Evolutionary conservation across 306 rosid species (phyloP), one percentile per base, ranked within the genome.

Genomic region (Medicago truncatula): DNA sequence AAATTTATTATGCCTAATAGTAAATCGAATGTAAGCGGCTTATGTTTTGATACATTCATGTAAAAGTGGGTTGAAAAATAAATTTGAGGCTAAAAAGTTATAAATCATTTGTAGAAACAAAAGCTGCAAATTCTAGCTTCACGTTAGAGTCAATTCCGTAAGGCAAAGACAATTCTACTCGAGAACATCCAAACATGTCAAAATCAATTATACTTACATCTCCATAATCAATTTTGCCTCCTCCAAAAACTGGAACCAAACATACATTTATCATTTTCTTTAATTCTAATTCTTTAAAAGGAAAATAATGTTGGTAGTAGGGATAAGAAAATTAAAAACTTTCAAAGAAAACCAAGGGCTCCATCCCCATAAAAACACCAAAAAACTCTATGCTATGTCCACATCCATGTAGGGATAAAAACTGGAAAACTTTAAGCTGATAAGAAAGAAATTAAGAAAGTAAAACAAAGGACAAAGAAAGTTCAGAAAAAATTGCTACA

Each of bases 301-400:
- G n/a, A n/a, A 17, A 65, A 71, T 58, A 74, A 78, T n/a, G 76
- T 41, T 21, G 63, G 38, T 49, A 74, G 64, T 39, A 21, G 54
- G 9, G 66, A 36, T 18, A 39, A 20, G 52, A 78, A 72, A 31
- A 12, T 21, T 21, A 67, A 18, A 43, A 60, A 14, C 21, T 61
- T 71, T 71, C 78, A 56, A 71, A 77, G 66, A 80, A 64, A 64
- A 80, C 64, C 79, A 59, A 5, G 31, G 61, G 73, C 54, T 50
- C 65, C 18, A 71, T 23, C 71, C 66, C 86, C 86, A 88, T 81
- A 76, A 79, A 83, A 83, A 88, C 74, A 80, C 81, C 91, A 56
- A 74, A 58, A 74, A 78, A 78, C 77, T 21, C 52, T 61, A 85
- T 67, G 85, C 69, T 56, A 84, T 63, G 84, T 78, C 78, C 46